Conservation (phyloP, 371 early-diverging fungal genomes). For the Quaeritorhiza haematococci region DNA sequence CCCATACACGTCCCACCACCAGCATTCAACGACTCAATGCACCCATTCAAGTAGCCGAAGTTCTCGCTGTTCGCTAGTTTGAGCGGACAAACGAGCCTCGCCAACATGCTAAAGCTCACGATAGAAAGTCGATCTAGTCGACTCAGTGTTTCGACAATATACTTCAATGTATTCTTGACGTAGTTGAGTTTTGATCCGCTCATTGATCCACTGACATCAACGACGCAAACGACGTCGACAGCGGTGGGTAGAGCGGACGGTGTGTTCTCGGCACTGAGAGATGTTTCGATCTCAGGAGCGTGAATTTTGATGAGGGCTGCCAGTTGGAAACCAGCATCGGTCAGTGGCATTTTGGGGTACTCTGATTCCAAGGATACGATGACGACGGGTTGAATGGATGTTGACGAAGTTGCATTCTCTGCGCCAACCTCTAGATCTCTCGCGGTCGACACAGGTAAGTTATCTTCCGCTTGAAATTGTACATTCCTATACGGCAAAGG, state of each 20-base stretch:
- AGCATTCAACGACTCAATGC: neutral
- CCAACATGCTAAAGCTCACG: constrained; percentile 6
- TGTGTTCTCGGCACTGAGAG: constrained; percentile 1
- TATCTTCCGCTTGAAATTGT: no score
- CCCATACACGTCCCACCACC: constrained; percentile 6
- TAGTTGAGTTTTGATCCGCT: neutral
- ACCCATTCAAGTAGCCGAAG: constrained; percentile 6
- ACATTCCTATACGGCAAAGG: no score
- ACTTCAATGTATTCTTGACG: constrained; percentile 12
- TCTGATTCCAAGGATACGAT: no score
- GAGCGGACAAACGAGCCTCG: neutral
- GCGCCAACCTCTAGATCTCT: no score
- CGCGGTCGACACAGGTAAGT: no score
- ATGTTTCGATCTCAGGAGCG: no score
- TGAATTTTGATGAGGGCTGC: no score
- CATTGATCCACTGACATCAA: constrained; percentile 19
- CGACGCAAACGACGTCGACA: constrained; percentile 14
- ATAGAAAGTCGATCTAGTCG: constrained; percentile 11
- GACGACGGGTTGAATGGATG: no score
- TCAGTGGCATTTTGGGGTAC: no score
- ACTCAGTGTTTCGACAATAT: constrained; percentile 3
- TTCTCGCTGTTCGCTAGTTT: no score
- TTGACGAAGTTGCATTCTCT: no score
- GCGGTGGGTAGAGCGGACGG: neutral
- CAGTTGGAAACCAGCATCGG: no score